These are phyloP conservation scores for Beauveria rudraprayagi DNA, from an alignment of 2,329 filamentous ascomycete genomes.

Conservation along the genomic window DNA sequence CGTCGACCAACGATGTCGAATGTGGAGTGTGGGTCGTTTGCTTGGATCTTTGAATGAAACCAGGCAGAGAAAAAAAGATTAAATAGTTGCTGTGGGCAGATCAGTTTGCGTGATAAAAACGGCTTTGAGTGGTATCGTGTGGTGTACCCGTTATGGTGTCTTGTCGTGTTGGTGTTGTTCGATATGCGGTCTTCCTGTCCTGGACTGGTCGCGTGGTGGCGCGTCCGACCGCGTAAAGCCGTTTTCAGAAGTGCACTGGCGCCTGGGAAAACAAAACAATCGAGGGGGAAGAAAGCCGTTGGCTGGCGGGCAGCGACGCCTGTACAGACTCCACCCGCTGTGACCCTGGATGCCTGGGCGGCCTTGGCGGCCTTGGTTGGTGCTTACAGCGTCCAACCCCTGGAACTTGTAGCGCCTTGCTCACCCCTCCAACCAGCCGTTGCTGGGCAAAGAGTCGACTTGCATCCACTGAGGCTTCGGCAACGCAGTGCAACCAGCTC, in stretches of 20 bases:
- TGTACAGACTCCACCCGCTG: neutral
- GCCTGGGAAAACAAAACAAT: conserved; percentile 1
- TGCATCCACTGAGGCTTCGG: neutral
- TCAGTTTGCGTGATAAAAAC: neutral
- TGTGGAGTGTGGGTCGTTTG: too few species aligned
- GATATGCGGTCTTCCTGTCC: neutral
- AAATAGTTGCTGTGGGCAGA: neutral
- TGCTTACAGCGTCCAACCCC: neutral
- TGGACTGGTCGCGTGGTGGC: conserved; percentile 12
- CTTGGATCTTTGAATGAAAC: too few species aligned
- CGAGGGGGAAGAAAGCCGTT: neutral
- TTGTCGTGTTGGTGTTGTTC: neutral
- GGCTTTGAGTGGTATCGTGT: neutral
- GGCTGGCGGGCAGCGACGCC: neutral
- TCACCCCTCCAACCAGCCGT: conserved; percentile 1
- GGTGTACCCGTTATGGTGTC: neutral
- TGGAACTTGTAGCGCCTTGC: too few species aligned
- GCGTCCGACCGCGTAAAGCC: conserved; percentile 30
- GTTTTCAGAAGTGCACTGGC: conserved; percentile 12
- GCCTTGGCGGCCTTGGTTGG: neutral
- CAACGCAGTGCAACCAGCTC: too few species aligned
- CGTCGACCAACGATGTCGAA: conserved; percentile 7
- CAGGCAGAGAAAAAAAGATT: neutral
- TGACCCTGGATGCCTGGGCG: too few species aligned
- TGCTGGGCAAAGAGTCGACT: conserved; percentile 3